These are phyloP conservation scores for Arthrobotrys entomopaga DNA, from an alignment of 2,329 filamentous ascomycete species.

Conservation along the genomic window DNA sequence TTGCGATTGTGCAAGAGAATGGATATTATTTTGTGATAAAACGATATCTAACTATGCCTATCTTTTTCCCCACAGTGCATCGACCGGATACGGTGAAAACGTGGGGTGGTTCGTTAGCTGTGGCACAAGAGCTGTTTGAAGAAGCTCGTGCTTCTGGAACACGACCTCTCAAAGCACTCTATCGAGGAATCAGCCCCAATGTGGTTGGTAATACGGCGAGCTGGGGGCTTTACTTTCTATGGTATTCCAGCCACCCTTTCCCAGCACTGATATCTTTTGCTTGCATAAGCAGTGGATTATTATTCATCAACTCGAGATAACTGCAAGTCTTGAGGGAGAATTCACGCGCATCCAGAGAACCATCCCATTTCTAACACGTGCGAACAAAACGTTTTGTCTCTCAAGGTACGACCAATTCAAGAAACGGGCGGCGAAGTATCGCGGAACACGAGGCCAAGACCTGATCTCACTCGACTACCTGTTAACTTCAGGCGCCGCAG, in stretches of 20 bases:
- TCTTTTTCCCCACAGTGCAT: slow-evolving; percentile 36
- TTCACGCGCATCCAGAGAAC: slow-evolving; percentile 55
- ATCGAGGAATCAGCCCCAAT: slow-evolving; percentile 89
- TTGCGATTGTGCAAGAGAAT: neutral
- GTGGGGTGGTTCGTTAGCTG: slow-evolving; percentile 48
- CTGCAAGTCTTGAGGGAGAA: slow-evolving; percentile 69
- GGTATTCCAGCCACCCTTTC: slow-evolving; percentile 63
- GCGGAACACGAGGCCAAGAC: slow-evolving; percentile 47
- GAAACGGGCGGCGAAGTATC: slow-evolving; percentile 46
- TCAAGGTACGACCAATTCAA: slow-evolving; percentile 64
- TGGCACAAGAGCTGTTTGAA: slow-evolving; percentile 38
- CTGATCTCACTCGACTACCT: slow-evolving; percentile 58
- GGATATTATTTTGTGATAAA: slow-evolving; percentile 18
- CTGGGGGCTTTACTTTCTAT: slow-evolving; percentile 93
- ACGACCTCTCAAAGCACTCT: slow-evolving; percentile 68
- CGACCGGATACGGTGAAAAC: slow-evolving; percentile 38
- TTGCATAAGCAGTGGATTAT: slow-evolving; percentile 63
- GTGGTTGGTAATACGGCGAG: slow-evolving; percentile 87
- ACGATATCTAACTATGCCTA: slow-evolving; percentile 25
- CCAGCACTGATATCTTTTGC: slow-evolving; percentile 46
- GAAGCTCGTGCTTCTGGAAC: slow-evolving; percentile 47
- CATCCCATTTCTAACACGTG: slow-evolving; percentile 57
- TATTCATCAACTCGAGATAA: slow-evolving; percentile 1
- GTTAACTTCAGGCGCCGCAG: slow-evolving; percentile 59
- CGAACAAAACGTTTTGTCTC: slow-evolving; percentile 17